A percentile compares a stretch with the other conserved stretches of the same genome.
Evolutionary conservation across 163 green algal species (phyloP).

Genomic region (Chlamydomonas reinhardtii): DNA sequence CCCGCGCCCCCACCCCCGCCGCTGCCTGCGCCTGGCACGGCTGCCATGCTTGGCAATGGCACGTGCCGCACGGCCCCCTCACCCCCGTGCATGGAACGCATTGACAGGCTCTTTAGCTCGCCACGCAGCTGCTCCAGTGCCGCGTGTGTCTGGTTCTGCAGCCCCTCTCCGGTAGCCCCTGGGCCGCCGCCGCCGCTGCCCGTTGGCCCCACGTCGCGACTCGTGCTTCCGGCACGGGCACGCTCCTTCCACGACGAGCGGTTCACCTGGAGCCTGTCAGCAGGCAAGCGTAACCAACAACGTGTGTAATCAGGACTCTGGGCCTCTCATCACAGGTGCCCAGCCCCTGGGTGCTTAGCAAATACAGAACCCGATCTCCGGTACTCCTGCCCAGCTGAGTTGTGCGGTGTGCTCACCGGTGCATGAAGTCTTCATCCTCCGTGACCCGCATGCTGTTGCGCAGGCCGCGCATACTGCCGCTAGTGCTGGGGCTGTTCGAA

Average conservation of each 20-base stretch:
- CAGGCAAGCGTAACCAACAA: too few relatives aligned
- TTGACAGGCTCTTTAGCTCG: slow-evolving; percentile 13
- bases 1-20: too few relatives aligned
- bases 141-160: slow-evolving; percentile 41
- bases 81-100: slow-evolving; percentile 11
- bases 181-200: neutral
- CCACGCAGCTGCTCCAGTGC: slow-evolving; percentile 32
- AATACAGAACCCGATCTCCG: too few relatives aligned
- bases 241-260: slow-evolving; percentile 12
- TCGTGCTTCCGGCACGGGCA: neutral
- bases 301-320: too few relatives aligned
- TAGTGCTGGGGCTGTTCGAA: neutral
- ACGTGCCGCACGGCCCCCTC: neutral
- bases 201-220: too few relatives aligned
- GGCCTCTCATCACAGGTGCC: too few relatives aligned
- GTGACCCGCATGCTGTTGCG: neutral
- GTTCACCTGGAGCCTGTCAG: neutral
- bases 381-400: too few relatives aligned
- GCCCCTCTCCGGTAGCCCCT: neutral
- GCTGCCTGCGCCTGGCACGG: neutral
- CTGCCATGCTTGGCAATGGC: neutral
- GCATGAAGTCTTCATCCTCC: slow-evolving; percentile 32
- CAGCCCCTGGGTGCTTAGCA: too few relatives aligned
- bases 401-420: too few relatives aligned
- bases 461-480: neutral